Evolutionary conservation across 345 rosid genomes (phyloP), one percentile per base, ranked within the genome.

Genomic region (Pistacia integerrima): DNA sequence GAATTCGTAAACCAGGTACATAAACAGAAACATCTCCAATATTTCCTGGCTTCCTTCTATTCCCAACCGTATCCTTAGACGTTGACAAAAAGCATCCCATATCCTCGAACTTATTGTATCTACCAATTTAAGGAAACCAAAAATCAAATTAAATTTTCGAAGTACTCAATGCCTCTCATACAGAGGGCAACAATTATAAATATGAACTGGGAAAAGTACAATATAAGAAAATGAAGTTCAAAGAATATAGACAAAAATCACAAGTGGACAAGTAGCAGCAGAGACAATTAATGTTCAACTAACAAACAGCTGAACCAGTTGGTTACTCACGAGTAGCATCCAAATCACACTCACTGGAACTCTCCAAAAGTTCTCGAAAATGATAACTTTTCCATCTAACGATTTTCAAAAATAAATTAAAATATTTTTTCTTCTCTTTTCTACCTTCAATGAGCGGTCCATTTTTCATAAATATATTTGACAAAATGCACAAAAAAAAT

Each of bases 71-170:
- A 81, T 89, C 99, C 86, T 91, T 87, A 0, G 97, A 92, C 1
- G 93, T 88, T 36, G 99, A 97, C 82, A 88, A 90, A 68, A 97
- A 70, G 88, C 99, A 97, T 73, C 99, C 99, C 99, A 97, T 97
- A 67, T 83, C 72, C 73, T 80, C 48, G 59, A 73, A 71, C 65
- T 79, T 70, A 78, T 55, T 58, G 20, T 78, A 74, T 60, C 86
- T 83, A 79, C 82, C 80, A 81, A 77, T 76, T 67, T 79, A 77
- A 64, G 64, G 5, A 72, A 75, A 67, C 70, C 13, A 73, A 77
- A 69, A 49, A 22, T 55, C 20, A 16, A 51, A 76, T 22, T 61
- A 28, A 70, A 70, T 56, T 13, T 1, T 28, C 65, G 8, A 59
- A 63, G 52, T 46, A 55, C 12, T 59, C 35, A 63, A 75, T 33